These are phyloP conservation scores for Clavispora vitiphila DNA, from an alignment of 805 yeast species.

Conservation along the genomic window DNA sequence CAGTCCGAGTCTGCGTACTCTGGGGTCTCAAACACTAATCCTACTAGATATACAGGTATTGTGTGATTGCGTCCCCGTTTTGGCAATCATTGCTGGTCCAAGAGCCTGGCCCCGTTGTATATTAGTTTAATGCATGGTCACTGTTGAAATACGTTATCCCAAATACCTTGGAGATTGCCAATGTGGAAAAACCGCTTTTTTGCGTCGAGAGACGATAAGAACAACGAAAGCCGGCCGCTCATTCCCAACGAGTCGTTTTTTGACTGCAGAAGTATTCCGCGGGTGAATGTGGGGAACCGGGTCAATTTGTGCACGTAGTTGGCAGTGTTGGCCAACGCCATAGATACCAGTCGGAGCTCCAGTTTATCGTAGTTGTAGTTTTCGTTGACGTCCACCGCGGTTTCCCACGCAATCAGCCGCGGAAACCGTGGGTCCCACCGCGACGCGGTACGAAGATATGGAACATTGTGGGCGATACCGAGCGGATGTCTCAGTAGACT, in stretches of 20 bases:
- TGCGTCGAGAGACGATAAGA: not conserved
- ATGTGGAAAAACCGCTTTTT: not conserved
- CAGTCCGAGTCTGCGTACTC: constrained; percentile 12
- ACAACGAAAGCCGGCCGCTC: not conserved
- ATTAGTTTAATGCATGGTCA: not conserved
- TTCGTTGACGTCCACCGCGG: constrained; percentile 45
- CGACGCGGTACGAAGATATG: constrained; percentile 53
- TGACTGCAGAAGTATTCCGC: not conserved
- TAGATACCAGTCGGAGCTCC: constrained; percentile 33
- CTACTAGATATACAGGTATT: constrained; percentile 10
- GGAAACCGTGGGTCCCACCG: constrained; percentile 32
- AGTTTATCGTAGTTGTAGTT: constrained; percentile 35
- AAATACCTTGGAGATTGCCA: not conserved
- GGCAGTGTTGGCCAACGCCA: constrained; percentile 14
- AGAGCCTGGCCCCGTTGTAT: not conserved
- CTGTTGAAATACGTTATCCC: constrained; percentile 1
- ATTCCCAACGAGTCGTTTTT: not conserved
- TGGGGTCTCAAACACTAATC: constrained; percentile 8
- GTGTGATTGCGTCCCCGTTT: constrained; percentile 1
- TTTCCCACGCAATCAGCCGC: constrained; percentile 11
- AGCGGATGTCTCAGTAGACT: constrained; percentile 16
- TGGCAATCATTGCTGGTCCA: not conserved
- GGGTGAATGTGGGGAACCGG: not conserved
- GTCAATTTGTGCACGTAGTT: constrained; percentile 7
- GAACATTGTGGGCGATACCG: constrained; percentile 44